Percentiles rank a stretch among this genome's conserved stretches.
phyloP scores from a whole-genome alignment of 1,139 yeast genomes.

The Debaryomyces sp. region DNA sequence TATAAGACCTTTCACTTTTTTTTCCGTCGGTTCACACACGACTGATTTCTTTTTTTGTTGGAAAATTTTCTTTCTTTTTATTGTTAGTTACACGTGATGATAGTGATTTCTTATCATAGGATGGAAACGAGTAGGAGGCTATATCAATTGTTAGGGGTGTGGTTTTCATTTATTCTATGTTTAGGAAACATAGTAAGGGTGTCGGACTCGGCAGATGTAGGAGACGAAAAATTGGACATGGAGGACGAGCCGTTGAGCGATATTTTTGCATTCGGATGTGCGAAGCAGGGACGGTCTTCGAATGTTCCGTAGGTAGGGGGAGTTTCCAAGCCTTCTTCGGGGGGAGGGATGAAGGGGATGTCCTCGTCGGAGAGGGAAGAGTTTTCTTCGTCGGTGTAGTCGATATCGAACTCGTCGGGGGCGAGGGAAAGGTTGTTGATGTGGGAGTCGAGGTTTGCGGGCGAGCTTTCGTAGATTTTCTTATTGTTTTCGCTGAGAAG shows the following conservation, averaged over 20 bases:
- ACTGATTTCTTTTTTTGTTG: conserved; percentile 4
- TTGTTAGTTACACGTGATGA: conserved; percentile 6
- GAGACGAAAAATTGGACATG: conserved; percentile 10
- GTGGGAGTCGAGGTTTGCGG: conserved; percentile 8
- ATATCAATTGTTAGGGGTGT: background rate
- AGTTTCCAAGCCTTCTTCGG: conserved; percentile 32
- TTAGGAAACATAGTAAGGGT: conserved; percentile 9
- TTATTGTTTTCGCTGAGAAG: conserved; percentile 51
- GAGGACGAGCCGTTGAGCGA: conserved; percentile 21
- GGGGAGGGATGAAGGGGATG: conserved; percentile 26
- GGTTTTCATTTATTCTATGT: background rate
- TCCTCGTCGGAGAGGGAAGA: conserved; percentile 17
- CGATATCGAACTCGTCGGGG: conserved; percentile 7
- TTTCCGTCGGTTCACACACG: conserved; percentile 4
- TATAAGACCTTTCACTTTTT: conserved; percentile 10
- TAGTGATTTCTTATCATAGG: background rate
- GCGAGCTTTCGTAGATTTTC: conserved; percentile 27
- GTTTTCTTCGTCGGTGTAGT: conserved; percentile 6
- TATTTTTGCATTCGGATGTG: conserved; percentile 44
- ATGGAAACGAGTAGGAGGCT: background rate
- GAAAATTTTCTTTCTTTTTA: conserved; percentile 6
- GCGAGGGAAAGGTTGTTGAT: conserved; percentile 14
- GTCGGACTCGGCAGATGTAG: conserved; percentile 12
- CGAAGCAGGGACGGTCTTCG: conserved; percentile 41
- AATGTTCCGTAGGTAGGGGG: conserved; percentile 28